phyloP scores from a whole-genome alignment of 495 filamentous ascomycete genomes.

The Bryoglossum gracile region DNA sequence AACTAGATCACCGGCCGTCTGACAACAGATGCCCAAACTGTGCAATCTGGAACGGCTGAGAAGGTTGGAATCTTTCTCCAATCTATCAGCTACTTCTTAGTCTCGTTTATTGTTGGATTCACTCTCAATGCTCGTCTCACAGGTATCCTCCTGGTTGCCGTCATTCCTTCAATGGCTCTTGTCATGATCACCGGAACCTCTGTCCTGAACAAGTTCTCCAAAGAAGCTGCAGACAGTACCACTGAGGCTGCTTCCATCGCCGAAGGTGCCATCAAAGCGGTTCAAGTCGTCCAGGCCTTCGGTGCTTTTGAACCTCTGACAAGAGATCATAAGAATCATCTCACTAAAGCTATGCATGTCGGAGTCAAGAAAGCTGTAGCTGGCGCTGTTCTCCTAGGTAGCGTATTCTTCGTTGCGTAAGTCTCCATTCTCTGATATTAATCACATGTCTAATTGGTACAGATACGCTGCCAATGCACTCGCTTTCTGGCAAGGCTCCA shows the following conservation, averaged over 20 bases:
- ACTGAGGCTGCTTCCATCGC: constrained; percentile 40
- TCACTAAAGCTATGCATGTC: constrained; percentile 34
- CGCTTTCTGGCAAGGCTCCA: constrained; percentile 60
- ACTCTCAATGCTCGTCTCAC: constrained; percentile 51
- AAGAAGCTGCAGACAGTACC: constrained; percentile 42
- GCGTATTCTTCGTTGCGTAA: constrained; percentile 57
- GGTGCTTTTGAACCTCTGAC: constrained; percentile 36
- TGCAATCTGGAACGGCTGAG: constrained; percentile 49
- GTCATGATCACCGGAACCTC: constrained; percentile 41
- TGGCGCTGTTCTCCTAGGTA: constrained; percentile 54
- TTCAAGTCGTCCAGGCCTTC: constrained; percentile 48
- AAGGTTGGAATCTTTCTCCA: constrained; percentile 57
- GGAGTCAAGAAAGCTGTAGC: constrained; percentile 53
- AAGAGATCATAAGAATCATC: constrained; percentile 41
- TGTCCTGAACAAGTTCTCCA: constrained; percentile 53
- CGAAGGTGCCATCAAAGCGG: constrained; percentile 40
- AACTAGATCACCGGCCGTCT: constrained; percentile 57
- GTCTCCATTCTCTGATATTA: constrained; percentile 14
- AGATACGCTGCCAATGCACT: constrained; percentile 54
- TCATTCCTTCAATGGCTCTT: constrained; percentile 48
- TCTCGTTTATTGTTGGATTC: constrained; percentile 58
- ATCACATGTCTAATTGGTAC: background rate
- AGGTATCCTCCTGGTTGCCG: constrained; percentile 56
- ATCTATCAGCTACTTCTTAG: constrained; percentile 53
- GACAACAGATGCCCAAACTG: constrained; percentile 49